Conservation (phyloP, 495 filamentous ascomycete species). For the Aspergillus cavernicola region DNA sequence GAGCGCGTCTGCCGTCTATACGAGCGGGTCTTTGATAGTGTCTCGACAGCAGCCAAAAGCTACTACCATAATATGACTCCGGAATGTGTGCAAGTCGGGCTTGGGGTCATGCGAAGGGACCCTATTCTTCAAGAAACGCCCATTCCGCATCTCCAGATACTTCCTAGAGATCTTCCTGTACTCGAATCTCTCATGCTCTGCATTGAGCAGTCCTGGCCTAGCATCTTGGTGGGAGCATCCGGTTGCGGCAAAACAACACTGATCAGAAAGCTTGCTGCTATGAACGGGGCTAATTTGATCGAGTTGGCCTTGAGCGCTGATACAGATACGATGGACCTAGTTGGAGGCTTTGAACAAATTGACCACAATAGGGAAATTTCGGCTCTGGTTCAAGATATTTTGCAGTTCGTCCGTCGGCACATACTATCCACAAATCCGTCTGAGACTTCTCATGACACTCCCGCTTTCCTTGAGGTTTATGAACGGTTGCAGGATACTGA, state of each 20-base stretch:
- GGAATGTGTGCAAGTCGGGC: constrained; percentile 70
- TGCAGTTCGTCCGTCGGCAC: constrained; percentile 48
- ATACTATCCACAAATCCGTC: constrained; percentile 47
- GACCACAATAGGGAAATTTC: constrained; percentile 69
- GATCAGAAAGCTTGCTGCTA: constrained; percentile 72
- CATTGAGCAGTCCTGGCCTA: constrained; percentile 79
- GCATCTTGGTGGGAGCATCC: constrained; percentile 80
- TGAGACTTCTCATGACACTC: constrained; percentile 35
- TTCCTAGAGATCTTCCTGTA: constrained; percentile 57
- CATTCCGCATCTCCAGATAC: constrained; percentile 52
- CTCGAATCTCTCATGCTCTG: constrained; percentile 86
- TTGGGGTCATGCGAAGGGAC: constrained; percentile 65
- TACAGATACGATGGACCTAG: constrained; percentile 92
- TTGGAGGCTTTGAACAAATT: constrained; percentile 94
- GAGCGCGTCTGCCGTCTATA: constrained; percentile 61
- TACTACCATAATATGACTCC: constrained; percentile 67
- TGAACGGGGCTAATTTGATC: constrained; percentile 66
- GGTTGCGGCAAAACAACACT: constrained; percentile 83
- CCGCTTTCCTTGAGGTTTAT: constrained; percentile 31
- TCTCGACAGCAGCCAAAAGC: constrained; percentile 33
- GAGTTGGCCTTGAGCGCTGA: constrained; percentile 86
- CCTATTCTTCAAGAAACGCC: constrained; percentile 49
- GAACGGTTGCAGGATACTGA: constrained; percentile 31
- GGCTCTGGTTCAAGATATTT: constrained; percentile 50
- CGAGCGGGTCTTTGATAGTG: constrained; percentile 45